phyloP scores from a whole-genome alignment of 495 filamentous ascomycete genomes.

The Neurospora africana region DNA sequence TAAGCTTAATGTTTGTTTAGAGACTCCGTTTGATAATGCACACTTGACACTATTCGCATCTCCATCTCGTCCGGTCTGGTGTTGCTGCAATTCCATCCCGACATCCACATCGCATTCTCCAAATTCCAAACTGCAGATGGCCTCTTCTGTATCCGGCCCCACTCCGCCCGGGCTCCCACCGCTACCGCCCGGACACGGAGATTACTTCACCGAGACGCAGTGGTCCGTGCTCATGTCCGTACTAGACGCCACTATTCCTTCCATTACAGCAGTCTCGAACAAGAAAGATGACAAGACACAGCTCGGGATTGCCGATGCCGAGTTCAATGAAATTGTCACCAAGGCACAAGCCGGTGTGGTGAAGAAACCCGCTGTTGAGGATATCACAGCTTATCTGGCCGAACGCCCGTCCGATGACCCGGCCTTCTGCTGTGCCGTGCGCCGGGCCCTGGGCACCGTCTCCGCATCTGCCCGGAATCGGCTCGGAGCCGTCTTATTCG shows the following conservation, averaged over 20 bases:
- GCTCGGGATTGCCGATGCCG: conserved; percentile 15
- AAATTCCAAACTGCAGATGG: background rate
- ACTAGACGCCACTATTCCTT: conserved; percentile 26
- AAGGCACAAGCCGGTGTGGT: conserved; percentile 12
- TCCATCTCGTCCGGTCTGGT: background rate
- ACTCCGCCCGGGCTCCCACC: conserved; percentile 19
- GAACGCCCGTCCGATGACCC: conserved; percentile 18
- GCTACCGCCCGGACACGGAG: conserved; percentile 16
- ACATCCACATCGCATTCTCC: background rate
- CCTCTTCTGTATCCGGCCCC: conserved; percentile 10
- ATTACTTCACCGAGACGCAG: conserved; percentile 24
- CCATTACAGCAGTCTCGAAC: conserved; percentile 19
- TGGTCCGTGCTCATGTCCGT: conserved; percentile 25
- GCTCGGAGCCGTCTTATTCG: conserved; percentile 17
- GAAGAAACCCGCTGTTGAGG: conserved; percentile 14
- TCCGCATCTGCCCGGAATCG: conserved; percentile 14
- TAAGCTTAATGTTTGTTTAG: background rate
- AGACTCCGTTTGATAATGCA: background rate
- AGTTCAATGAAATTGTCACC: conserved; percentile 14
- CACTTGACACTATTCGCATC: background rate
- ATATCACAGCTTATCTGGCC: conserved; percentile 26
- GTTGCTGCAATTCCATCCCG: background rate
- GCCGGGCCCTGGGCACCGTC: conserved; percentile 15
- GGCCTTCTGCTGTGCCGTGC: conserved; percentile 11
- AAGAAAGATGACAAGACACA: conserved; percentile 16